Evolutionary conservation across 345 rosid genomes (phyloP), one percentile per base, ranked within the genome.

Genomic region (Eutrema japonicum): DNA sequence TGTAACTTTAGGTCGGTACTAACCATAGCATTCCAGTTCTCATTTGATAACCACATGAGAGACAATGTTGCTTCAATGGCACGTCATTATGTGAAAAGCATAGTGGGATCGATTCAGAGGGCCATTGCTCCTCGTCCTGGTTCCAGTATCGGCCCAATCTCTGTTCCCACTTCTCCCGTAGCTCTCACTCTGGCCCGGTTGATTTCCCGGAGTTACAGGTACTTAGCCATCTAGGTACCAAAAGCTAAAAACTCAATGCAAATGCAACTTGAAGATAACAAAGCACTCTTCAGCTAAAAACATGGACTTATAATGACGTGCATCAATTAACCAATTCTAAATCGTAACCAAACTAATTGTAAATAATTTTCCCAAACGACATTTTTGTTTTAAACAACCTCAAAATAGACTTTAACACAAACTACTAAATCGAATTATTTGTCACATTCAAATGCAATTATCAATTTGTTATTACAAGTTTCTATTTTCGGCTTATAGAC

Each of bases 21-120:
- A 76, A 94, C 98, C 43, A 88, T 94, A 35, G 98, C 98, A 6
- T 94, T 94, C 84, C 98, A 91, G 50, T 16, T 94, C 64, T 78
- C 85, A 43, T 94, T 85, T 62, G 98, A 94, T 84, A 87, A 82
- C 80, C 94, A 94, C 73, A 38, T 85, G 65, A 87, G 82, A 68
- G 97, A 94, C 72, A 89, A 76, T 59, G 98, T 91, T 59, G 98
- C 98, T 60, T 85, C 89, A 22, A 94, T 91, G 97, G 98, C 98
- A 48, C 96, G 96, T 42, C 97, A 91, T 58, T 94, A 91, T 35
- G 90, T 94, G 47, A 88, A 93, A 3, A 86, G 89, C 79, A 85
- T 91, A 36, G 92, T 94, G 50, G 95, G 93, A 7, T 94, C 97
- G 7, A 96, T 94, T 68, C 98, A 94, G 83, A 89, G 98, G 85